A percentile compares a stretch with the other conserved stretches of the same genome.
These are phyloP conservation scores for Quercus gilva DNA, from an alignment of 306 rosid species.

Conservation along the genomic window DNA sequence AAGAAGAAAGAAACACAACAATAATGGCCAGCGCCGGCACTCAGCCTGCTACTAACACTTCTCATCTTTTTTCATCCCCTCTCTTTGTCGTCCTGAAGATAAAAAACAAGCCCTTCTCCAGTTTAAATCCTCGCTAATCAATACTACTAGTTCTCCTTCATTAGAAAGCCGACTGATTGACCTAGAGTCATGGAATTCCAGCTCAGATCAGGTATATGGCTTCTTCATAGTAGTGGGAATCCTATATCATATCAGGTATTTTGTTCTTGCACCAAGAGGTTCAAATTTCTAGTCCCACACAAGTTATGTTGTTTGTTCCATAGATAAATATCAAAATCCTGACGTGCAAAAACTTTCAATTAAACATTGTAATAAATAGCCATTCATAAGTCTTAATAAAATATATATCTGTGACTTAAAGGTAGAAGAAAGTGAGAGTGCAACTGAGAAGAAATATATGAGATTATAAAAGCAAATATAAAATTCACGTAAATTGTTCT, in stretches of 20 bases:
- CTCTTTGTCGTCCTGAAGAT: conserved; percentile 7
- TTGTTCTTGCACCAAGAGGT: not conserved
- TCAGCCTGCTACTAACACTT: no score
- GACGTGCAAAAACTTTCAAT: no score
- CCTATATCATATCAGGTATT: not conserved
- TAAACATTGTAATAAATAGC: not conserved
- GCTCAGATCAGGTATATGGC: conserved; percentile 18
- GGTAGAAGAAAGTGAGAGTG: no score
- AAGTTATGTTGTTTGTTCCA: not conserved
- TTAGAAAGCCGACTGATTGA: not conserved
- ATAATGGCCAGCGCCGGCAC: no score
- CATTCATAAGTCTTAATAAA: not conserved
- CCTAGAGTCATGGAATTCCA: conserved; percentile 23
- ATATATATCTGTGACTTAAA: no score
- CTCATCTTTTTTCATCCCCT: not conserved
- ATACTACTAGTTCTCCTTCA: not conserved
- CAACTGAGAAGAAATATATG: no score
- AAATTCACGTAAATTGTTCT: no score
- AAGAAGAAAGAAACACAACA: no score
- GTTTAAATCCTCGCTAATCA: conserved; percentile 18
- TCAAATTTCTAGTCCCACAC: not conserved
- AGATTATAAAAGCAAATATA: no score
- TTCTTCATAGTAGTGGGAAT: conserved; percentile 13
- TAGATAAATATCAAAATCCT: no score
- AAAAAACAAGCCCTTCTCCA: conserved; percentile 21